Percentiles rank a stretch among this genome's conserved stretches.
phyloP scores from a whole-genome alignment of 2,329 filamentous ascomycete genomes.

The Talaromyces marneffei region DNA sequence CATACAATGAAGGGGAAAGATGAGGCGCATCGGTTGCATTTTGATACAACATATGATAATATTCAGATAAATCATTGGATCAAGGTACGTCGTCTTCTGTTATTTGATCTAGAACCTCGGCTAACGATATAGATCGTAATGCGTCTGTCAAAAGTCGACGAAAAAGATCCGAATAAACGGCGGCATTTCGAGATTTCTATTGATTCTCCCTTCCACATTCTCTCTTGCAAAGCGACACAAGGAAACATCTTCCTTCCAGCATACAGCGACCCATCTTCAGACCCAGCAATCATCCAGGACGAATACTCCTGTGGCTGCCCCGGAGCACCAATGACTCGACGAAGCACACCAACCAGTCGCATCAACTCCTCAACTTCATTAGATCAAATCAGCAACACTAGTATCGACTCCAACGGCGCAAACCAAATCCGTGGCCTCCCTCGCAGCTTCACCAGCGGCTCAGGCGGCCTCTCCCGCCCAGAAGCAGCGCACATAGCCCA shows the following conservation, averaged over 20 bases:
- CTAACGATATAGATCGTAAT: slow-evolving; percentile 65
- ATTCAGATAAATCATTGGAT: slow-evolving; percentile 96
- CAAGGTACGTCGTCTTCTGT: slow-evolving; percentile 56
- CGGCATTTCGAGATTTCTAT: slow-evolving; percentile 95
- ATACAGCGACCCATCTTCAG: slow-evolving; percentile 58
- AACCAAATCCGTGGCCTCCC: background rate
- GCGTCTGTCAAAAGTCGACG: slow-evolving; percentile 78
- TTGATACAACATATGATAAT: slow-evolving; percentile 88
- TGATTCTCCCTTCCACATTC: slow-evolving; percentile 87
- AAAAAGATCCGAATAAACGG: slow-evolving; percentile 69
- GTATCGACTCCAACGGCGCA: background rate
- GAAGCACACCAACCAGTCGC: slow-evolving; percentile 23
- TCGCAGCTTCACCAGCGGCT: slow-evolving; percentile 17
- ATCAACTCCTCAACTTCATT: background rate
- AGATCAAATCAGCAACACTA: background rate
- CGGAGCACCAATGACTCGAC: slow-evolving; percentile 49
- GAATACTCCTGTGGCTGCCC: slow-evolving; percentile 62
- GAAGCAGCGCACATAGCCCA: slow-evolving; percentile 46
- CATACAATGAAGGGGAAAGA: slow-evolving; percentile 73
- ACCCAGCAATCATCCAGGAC: slow-evolving; percentile 48
- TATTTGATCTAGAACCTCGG: background rate
- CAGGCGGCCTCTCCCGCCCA: slow-evolving; percentile 25
- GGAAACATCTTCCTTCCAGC: slow-evolving; percentile 80
- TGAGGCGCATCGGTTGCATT: slow-evolving; percentile 62
- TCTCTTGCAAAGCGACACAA: slow-evolving; percentile 88